Percentiles rank a stretch among this genome's conserved stretches.
phyloP scores from a whole-genome alignment of 2,329 filamentous ascomycete species.

The Orbilia ellipsospora region DNA sequence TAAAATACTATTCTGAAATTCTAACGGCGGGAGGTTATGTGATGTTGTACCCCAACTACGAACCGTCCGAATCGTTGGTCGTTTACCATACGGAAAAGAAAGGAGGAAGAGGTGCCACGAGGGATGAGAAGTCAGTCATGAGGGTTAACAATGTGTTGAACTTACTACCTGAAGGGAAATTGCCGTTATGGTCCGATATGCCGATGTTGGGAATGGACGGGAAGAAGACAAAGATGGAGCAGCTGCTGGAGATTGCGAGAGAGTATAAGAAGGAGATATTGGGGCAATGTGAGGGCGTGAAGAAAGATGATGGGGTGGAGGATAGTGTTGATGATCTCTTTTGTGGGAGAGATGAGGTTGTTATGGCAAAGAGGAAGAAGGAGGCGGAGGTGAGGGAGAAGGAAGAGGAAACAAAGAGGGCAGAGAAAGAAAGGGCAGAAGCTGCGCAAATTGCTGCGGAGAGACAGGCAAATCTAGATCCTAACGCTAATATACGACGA shows the following conservation, averaged over 20 bases:
- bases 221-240: slow-evolving; percentile 16
- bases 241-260: slow-evolving; percentile 4
- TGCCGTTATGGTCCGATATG: slow-evolving; percentile 36
- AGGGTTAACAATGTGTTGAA: slow-evolving; percentile 37
- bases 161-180: slow-evolving; percentile 13
- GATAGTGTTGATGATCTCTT: slow-evolving; percentile 52
- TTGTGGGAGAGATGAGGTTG: slow-evolving; percentile 29
- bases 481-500: too few relatives aligned
- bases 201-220: slow-evolving; percentile 37
- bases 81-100: slow-evolving; percentile 76
- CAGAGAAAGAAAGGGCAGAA: slow-evolving; percentile 23
- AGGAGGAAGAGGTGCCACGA: not conserved
- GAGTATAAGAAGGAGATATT: slow-evolving; percentile 38
- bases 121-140: slow-evolving; percentile 26
- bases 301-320: slow-evolving; percentile 39
- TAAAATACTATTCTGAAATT: slow-evolving; percentile 65
- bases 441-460: slow-evolving; percentile 2
- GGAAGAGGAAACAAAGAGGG: slow-evolving; percentile 19
- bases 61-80: slow-evolving; percentile 69
- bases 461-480: slow-evolving; percentile 6
- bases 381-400: not conserved
- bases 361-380: slow-evolving; percentile 8
- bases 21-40: slow-evolving; percentile 80
- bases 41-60: slow-evolving; percentile 78
- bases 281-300: slow-evolving; percentile 30